These are phyloP conservation scores for Pueraria montana DNA, from an alignment of 306 rosid genomes.

Conservation along the genomic window DNA sequence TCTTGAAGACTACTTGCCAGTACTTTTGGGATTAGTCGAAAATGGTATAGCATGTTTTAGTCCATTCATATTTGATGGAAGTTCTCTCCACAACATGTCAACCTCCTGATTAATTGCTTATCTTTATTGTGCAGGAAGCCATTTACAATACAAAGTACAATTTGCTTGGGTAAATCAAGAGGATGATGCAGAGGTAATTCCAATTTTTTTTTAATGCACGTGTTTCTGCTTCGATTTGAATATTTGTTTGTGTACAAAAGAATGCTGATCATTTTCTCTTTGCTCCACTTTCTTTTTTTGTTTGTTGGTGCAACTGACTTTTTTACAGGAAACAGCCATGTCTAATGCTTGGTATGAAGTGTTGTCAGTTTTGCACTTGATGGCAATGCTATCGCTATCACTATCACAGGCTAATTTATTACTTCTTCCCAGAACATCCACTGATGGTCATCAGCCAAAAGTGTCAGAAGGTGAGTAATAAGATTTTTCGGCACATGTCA, in stretches of 20 bases:
- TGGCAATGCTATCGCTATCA: constrained; percentile 85
- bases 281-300: background rate
- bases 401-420: constrained; percentile 91
- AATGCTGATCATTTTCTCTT: background rate
- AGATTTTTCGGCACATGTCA: constrained; percentile 33
- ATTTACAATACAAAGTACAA: constrained; percentile 88
- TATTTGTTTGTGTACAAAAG: constrained; percentile 34
- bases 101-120: constrained; percentile 45
- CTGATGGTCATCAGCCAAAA: constrained; percentile 87
- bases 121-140: constrained; percentile 76
- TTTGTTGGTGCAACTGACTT: constrained; percentile 16
- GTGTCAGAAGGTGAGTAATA: constrained; percentile 79
- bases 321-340: constrained; percentile 86
- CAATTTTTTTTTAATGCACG: background rate
- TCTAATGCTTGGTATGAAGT: constrained; percentile 93
- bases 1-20: constrained; percentile 93
- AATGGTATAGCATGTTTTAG: constrained; percentile 66
- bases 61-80: constrained; percentile 40
- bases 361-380: constrained; percentile 91
- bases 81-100: constrained; percentile 26
- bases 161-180: constrained; percentile 95
- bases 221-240: constrained; percentile 36
- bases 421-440: constrained; percentile 87
- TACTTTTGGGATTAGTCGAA: constrained; percentile 91
- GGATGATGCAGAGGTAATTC: constrained; percentile 82